These are phyloP conservation scores for Thozetella sp. DNA, from an alignment of 495 filamentous ascomycete species.

Conservation along the genomic window DNA sequence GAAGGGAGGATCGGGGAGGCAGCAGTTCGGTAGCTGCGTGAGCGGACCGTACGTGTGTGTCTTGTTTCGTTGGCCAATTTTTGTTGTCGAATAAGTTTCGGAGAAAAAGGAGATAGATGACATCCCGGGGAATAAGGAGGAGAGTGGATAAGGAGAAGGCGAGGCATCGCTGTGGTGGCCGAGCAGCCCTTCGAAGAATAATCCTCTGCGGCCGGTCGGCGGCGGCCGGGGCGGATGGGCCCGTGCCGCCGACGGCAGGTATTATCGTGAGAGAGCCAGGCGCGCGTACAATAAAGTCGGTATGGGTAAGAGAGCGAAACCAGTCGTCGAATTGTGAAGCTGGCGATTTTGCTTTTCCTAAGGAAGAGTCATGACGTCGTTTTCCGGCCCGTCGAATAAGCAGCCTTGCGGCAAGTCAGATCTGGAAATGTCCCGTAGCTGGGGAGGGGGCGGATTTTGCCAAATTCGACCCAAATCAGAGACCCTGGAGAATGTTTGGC, in stretches of 20 bases:
- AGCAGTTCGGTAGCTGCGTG: background rate
- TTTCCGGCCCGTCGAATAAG: conserved; percentile 42
- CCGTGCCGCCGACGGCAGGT: background rate
- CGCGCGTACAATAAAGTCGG: conserved; percentile 18
- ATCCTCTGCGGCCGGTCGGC: background rate
- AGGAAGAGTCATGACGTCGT: conserved; percentile 46
- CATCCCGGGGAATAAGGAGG: background rate
- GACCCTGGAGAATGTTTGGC: conserved; percentile 17
- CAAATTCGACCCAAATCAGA: conserved; percentile 43
- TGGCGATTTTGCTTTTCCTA: conserved; percentile 39
- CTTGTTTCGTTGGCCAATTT: conserved; percentile 4
- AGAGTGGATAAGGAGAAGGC: background rate
- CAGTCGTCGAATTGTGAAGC: conserved; percentile 34
- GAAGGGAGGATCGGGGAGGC: too few species aligned
- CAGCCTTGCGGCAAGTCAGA: conserved; percentile 64
- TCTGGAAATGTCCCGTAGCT: conserved; percentile 47
- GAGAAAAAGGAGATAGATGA: background rate
- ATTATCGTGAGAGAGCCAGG: conserved; percentile 5
- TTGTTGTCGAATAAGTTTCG: conserved; percentile 1
- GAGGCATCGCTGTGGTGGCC: background rate
- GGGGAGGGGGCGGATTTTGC: conserved; percentile 36
- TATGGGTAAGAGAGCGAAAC: conserved; percentile 26
- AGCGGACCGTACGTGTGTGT: background rate
- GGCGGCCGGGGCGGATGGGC: background rate
- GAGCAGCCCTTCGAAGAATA: background rate